Evolutionary conservation across 768 basidiomycete genomes (phyloP).

Genomic region (Trametes elegans): DNA sequence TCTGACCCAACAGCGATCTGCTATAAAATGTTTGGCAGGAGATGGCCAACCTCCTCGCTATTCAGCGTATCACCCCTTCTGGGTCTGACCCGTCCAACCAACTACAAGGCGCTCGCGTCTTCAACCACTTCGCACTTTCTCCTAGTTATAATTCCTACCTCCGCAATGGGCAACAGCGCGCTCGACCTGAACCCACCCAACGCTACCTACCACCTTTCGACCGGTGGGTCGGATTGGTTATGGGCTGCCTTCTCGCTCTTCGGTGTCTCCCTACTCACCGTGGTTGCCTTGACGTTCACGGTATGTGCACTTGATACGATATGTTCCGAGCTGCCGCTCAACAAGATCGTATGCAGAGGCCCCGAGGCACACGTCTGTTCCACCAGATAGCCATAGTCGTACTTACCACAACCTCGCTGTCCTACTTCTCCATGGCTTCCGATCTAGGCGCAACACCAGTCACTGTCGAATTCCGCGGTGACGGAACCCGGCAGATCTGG

Average conservation of each 20-base stretch:
- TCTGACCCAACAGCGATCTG: background rate
- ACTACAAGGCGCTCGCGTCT: background rate
- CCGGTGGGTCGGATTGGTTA: conserved; percentile 47
- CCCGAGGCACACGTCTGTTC: conserved; percentile 44
- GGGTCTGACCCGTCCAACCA: background rate
- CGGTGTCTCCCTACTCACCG: conserved; percentile 38
- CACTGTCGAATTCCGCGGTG: conserved; percentile 40
- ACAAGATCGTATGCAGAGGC: conserved; percentile 25
- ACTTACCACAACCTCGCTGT: conserved; percentile 42
- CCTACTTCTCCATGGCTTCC: conserved; percentile 57
- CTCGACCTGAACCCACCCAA: conserved; percentile 35
- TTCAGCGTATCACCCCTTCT: background rate
- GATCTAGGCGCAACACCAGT: conserved; percentile 50
- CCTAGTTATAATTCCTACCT: background rate
- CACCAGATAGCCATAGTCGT: conserved; percentile 50
- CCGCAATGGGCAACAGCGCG: conserved; percentile 30
- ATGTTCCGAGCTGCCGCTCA: background rate
- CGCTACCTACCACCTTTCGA: conserved; percentile 41
- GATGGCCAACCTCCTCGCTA: background rate
- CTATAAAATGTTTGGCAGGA: background rate
- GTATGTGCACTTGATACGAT: conserved; percentile 19
- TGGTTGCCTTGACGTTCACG: conserved; percentile 38
- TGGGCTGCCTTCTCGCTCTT: conserved; percentile 57
- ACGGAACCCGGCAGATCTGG: conserved; percentile 42
- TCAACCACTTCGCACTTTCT: background rate